A percentile compares a stretch with the other conserved stretches of the same genome.
Conservation (phyloP, 805 yeast species). For the Torulaspora franciscae region DNA sequence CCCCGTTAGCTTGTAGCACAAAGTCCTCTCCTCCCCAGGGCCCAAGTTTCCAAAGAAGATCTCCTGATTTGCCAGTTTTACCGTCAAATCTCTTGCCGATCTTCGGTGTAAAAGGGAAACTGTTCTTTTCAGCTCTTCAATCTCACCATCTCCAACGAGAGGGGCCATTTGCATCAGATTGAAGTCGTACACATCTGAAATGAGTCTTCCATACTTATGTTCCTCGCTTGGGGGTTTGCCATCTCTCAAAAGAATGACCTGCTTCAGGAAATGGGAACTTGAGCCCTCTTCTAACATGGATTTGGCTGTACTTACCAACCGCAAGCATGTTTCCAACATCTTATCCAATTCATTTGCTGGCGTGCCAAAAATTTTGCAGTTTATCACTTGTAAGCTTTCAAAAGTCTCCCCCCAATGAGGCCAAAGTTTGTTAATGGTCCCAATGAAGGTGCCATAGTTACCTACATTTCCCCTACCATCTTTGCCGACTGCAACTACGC, state of each 20-base stretch:
- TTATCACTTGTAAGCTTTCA: conserved; percentile 19
- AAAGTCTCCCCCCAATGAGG: conserved; percentile 42
- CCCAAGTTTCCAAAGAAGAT: conserved; percentile 18
- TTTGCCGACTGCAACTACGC: conserved; percentile 46
- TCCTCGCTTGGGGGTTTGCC: conserved; percentile 2
- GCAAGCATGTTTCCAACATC: conserved; percentile 26
- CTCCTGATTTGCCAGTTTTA: conserved; percentile 7
- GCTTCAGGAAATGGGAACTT: conserved; percentile 8
- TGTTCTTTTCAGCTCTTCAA: neutral
- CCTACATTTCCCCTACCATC: conserved; percentile 38
- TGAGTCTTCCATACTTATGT: conserved; percentile 7
- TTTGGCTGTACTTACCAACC: conserved; percentile 19
- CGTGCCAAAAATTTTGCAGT: conserved; percentile 17
- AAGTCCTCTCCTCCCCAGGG: conserved; percentile 12
- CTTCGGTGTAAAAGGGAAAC: conserved; percentile 10
- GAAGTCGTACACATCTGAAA: conserved; percentile 10
- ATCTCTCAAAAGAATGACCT: conserved; percentile 10
- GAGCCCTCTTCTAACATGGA: conserved; percentile 11
- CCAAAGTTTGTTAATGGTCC: conserved; percentile 44
- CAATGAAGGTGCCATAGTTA: conserved; percentile 42
- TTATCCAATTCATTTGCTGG: conserved; percentile 15
- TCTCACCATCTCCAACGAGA: neutral
- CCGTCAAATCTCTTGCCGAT: conserved; percentile 10
- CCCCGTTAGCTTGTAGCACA: neutral
- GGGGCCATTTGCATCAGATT: conserved; percentile 8